These are phyloP conservation scores for Emergomyces pasteurianus DNA, from an alignment of 2,329 filamentous ascomycete species.

Conservation along the genomic window DNA sequence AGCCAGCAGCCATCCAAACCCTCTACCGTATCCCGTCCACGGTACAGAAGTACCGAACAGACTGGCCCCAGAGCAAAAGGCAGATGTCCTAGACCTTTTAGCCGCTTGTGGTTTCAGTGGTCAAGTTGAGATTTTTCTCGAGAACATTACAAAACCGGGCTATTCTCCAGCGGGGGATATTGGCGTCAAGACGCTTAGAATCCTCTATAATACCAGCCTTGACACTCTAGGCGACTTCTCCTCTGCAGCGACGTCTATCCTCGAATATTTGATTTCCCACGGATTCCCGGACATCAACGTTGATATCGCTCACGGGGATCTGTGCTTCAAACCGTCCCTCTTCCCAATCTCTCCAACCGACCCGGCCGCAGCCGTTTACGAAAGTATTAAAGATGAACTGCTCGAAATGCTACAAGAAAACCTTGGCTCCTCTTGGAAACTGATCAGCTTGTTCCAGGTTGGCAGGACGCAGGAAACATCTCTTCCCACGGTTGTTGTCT, in stretches of 20 bases:
- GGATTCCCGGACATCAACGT: not conserved
- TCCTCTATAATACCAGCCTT: not conserved
- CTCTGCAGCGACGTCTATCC: not conserved
- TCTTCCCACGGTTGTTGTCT: slow-evolving; percentile 5
- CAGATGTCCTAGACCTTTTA: not conserved
- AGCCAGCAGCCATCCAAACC: not conserved
- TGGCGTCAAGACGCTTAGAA: not conserved
- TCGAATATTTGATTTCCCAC: not conserved
- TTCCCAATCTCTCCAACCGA: slow-evolving; percentile 3
- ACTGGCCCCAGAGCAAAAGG: not conserved
- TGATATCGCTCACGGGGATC: not conserved
- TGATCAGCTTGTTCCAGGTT: slow-evolving; percentile 3
- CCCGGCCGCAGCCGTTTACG: not conserved
- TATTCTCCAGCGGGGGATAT: not conserved
- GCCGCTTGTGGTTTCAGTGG: not conserved
- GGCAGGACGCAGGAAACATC: not conserved
- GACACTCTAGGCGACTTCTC: not conserved
- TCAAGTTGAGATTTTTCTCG: not conserved
- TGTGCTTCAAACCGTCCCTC: slow-evolving; percentile 3
- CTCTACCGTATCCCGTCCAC: not conserved
- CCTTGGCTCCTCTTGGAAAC: not conserved
- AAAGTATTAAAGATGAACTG: not conserved
- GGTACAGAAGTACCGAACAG: not conserved
- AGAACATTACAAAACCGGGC: not conserved
- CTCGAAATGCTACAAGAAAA: not conserved